Evolutionary conservation across 805 yeast genomes (phyloP).

Genomic region (Teunomyces gatunensis): DNA sequence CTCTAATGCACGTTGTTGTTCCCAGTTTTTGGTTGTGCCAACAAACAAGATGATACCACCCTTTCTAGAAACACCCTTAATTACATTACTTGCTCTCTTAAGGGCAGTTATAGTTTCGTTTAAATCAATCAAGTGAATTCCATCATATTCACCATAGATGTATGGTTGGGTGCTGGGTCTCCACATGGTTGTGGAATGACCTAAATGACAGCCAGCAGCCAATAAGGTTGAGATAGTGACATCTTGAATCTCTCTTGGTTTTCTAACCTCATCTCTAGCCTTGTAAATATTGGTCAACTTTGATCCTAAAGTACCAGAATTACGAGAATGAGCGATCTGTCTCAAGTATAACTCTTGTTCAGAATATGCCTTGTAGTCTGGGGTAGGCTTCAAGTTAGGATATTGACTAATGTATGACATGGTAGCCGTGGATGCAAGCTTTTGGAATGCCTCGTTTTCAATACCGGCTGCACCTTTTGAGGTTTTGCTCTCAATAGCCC

Average conservation of each 20-base stretch:
- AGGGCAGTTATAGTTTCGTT: conserved; percentile 76
- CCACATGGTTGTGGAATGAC: conserved; percentile 80
- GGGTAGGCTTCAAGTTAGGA: conserved; percentile 65
- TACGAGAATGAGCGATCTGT: conserved; percentile 58
- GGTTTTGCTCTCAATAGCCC: conserved; percentile 18
- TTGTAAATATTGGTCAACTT: conserved; percentile 57
- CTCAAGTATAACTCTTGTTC: conserved; percentile 75
- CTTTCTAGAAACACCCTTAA: conserved; percentile 72
- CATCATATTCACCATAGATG: conserved; percentile 84
- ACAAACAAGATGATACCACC: conserved; percentile 86
- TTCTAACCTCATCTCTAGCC: conserved; percentile 63
- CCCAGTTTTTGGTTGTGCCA: conserved; percentile 72
- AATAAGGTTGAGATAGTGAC: conserved; percentile 67
- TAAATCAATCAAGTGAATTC: conserved; percentile 86
- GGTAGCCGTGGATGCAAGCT: conserved; percentile 30
- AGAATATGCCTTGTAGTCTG: conserved; percentile 64
- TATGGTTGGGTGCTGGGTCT: conserved; percentile 82
- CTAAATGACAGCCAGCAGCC: conserved; percentile 94
- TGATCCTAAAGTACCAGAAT: conserved; percentile 63
- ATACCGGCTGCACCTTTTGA: conserved; percentile 5
- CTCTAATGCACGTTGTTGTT: conserved; percentile 67
- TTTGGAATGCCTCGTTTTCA: conserved; percentile 12
- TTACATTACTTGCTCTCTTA: conserved; percentile 81
- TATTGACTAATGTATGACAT: conserved; percentile 34
- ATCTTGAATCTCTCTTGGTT: conserved; percentile 57